Base-by-base conservation (phyloP, 352 stramenopile species). In the Pythium scleroteichum region DNA sequence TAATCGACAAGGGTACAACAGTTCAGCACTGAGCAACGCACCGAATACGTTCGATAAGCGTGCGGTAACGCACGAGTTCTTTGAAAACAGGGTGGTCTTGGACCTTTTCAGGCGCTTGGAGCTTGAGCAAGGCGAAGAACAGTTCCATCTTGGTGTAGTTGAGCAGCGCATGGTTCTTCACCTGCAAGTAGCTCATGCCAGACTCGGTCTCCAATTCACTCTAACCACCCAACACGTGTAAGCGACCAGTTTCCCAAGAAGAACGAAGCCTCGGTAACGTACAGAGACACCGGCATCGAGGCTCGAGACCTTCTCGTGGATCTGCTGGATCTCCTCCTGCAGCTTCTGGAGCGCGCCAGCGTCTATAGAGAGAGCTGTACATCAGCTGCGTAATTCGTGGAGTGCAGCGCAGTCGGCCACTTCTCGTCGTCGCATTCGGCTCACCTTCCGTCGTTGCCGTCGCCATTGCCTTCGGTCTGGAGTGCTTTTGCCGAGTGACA, bases 61-160 rank as follows among this genome's bases (percentile, higher is more conserved):
- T 93, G 60, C 85, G 85, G 56, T 91, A 92, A 2, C 85, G 83
- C 52, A 95, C 85, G 23, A 95, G 66, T 54, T 95, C 82, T 58
- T 91, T 93, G 54, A 95, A 95, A 9, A 95, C 77, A 0, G 85
- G 76, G 67, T 95, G 85, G 44, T 90, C 68, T 50, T 87, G 73
- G 24, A 93, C 84, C 10, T 78, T 73, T 19, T 90, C 75, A 2
- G 85, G 85, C 23, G 78, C 41, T 67, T 93, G 77, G 4, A 95
- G 61, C 82, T 95, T 95, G 53, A 93, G 85, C 48, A 95, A 38
- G 5, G 82, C 66, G 60, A 91, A 95, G 65, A 88, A 95, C 27
- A 95, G 79, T 69, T 92, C 85, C 72, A 95, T 79, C 65, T 93
- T 92, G 48, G 83, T 92, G 79, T 95, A 95, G 48, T 71, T 85